Conservation (phyloP, 805 yeast genomes). For the Dipodascus geniculatus region DNA sequence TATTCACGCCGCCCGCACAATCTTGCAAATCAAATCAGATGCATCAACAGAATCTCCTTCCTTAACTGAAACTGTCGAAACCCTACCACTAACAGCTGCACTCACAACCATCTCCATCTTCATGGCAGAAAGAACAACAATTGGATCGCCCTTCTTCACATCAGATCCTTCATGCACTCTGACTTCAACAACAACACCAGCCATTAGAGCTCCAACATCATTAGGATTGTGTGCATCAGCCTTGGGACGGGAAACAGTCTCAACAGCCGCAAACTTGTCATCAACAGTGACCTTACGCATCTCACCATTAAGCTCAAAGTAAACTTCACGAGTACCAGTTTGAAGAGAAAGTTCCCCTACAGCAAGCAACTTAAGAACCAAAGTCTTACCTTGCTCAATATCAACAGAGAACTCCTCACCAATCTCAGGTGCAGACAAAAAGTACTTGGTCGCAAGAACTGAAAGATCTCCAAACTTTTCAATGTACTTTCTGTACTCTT, state of each 20-base stretch:
- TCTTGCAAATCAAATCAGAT: slow-evolving; percentile 66
- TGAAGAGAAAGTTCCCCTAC: slow-evolving; percentile 76
- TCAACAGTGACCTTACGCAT: slow-evolving; percentile 88
- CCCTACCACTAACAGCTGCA: slow-evolving; percentile 80
- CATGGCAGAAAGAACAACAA: slow-evolving; percentile 94
- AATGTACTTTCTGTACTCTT: slow-evolving; percentile 61
- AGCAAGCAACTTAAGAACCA: slow-evolving; percentile 85
- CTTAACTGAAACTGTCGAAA: slow-evolving; percentile 63
- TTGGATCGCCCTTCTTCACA: slow-evolving; percentile 92
- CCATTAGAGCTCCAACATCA: slow-evolving; percentile 98
- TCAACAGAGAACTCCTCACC: slow-evolving; percentile 84
- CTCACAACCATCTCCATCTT: slow-evolving; percentile 99
- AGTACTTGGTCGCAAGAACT: slow-evolving; percentile 84
- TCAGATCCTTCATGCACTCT: slow-evolving; percentile 79
- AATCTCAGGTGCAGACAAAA: slow-evolving; percentile 75
- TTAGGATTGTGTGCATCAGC: slow-evolving; percentile 79
- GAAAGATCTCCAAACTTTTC: slow-evolving; percentile 87
- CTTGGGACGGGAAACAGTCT: slow-evolving; percentile 76
- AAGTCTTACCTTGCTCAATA: slow-evolving; percentile 89
- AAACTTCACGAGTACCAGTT: slow-evolving; percentile 90
- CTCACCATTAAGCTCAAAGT: slow-evolving; percentile 97
- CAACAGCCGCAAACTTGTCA: slow-evolving; percentile 79
- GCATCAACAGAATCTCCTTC: slow-evolving; percentile 96
- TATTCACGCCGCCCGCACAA: slow-evolving; percentile 28
- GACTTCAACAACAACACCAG: slow-evolving; percentile 94